Conservation (phyloP, 1,284 basidiomycete species). For the Cryptococcus neoformans region DNA sequence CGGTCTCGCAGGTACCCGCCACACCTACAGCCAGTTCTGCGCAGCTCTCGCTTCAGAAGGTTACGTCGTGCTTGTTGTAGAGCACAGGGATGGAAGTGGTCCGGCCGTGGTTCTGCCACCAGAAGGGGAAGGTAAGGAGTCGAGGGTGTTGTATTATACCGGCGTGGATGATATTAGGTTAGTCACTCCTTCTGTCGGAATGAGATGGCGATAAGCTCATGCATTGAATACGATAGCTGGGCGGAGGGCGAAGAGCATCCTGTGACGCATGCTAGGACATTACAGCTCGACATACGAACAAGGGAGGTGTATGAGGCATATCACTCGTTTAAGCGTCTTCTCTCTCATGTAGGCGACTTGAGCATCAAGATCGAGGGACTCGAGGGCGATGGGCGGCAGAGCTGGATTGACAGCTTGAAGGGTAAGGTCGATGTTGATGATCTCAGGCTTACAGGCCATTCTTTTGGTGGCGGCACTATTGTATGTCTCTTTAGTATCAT, state of each 20-base stretch:
- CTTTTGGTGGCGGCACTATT: conserved; percentile 71
- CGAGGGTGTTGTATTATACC: conserved; percentile 50
- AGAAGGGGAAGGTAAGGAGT: conserved; percentile 10
- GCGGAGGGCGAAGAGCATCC: conserved; percentile 18
- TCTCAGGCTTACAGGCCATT: conserved; percentile 64
- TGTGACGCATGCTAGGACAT: conserved; percentile 51
- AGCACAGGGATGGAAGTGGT: conserved; percentile 72
- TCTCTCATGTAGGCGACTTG: conserved; percentile 2
- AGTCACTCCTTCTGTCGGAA: conserved; percentile 23
- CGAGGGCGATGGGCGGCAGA: conserved; percentile 2
- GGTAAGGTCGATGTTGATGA: conserved; percentile 48
- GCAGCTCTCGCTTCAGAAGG: conserved; percentile 66
- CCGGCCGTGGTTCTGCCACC: conserved; percentile 51
- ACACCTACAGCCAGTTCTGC: conserved; percentile 71
- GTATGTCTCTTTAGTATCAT: conserved; percentile 50
- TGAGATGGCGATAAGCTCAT: not conserved
- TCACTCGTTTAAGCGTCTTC: conserved; percentile 34
- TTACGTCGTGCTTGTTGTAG: conserved; percentile 68
- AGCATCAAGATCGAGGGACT: conserved; percentile 1
- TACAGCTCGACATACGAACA: conserved; percentile 65
- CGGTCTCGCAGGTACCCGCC: conserved; percentile 70
- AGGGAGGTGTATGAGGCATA: conserved; percentile 63
- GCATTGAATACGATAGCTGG: conserved; percentile 14
- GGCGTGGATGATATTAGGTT: conserved; percentile 57
- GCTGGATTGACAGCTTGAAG: conserved; percentile 53